Evolutionary conservation across 208 protist genomes (phyloP).

Genomic region (Novymonas esmeraldas): DNA sequence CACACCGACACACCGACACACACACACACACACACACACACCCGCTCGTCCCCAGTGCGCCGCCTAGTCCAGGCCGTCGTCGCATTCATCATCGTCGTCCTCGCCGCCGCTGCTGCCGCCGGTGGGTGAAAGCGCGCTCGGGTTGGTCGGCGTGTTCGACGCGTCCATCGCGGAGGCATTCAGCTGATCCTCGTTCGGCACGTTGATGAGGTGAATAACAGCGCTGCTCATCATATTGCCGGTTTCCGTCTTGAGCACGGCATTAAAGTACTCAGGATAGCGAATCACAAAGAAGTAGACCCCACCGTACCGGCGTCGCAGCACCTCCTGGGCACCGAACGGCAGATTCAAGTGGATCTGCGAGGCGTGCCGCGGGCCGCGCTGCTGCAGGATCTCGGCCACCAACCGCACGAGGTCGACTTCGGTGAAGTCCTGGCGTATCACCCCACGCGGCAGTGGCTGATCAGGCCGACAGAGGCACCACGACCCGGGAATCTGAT

Average conservation of each 20-base stretch:
- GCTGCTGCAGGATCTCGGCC: constrained; percentile 74
- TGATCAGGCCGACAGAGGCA: constrained; percentile 71
- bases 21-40: not conserved
- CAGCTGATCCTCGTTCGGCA: constrained; percentile 37
- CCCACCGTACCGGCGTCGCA: constrained; percentile 75
- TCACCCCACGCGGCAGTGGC: constrained; percentile 81
- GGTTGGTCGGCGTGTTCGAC: constrained; percentile 8
- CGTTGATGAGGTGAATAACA: constrained; percentile 76
- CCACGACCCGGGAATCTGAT: constrained; percentile 70
- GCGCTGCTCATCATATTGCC: constrained; percentile 69
- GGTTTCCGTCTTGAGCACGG: constrained; percentile 73
- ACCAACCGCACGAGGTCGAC: constrained; percentile 78
- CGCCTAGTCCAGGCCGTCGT: constrained; percentile 23
- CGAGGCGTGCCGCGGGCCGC: constrained; percentile 40
- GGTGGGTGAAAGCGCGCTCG: too few relatives aligned
- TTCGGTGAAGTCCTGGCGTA: constrained; percentile 78
- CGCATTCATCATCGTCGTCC: constrained; percentile 4
- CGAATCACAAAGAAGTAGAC: constrained; percentile 78
- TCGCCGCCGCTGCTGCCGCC: too few relatives aligned
- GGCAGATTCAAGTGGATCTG: constrained; percentile 70
- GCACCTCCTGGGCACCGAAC: constrained; percentile 72
- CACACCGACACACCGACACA: not conserved
- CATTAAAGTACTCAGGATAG: constrained; percentile 81
- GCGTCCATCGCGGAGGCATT: constrained; percentile 25
- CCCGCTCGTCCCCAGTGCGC: not conserved